These are phyloP conservation scores for Suillus placidus DNA, from an alignment of 768 basidiomycete genomes.

Conservation along the genomic window DNA sequence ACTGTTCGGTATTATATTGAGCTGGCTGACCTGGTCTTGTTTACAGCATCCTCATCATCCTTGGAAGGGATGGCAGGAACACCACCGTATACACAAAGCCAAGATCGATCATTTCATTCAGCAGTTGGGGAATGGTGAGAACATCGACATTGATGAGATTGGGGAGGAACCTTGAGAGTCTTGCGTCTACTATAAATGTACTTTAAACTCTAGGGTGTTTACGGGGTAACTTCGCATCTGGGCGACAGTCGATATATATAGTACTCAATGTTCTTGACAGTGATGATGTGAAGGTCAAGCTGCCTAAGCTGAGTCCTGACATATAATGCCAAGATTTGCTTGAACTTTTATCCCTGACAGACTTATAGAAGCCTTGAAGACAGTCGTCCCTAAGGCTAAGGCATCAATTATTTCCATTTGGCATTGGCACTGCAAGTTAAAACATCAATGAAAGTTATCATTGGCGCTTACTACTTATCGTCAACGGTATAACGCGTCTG, in stretches of 20 bases:
- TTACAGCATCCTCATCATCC: slow-evolving; percentile 82
- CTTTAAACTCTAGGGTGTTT: neutral
- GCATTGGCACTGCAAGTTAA: neutral
- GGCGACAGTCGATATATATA: neutral
- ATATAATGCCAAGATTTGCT: neutral
- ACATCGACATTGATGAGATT: slow-evolving; percentile 40
- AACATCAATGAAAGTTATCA: neutral
- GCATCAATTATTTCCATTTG: neutral
- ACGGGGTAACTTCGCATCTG: neutral
- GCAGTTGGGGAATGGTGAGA: slow-evolving; percentile 60
- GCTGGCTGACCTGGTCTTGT: slow-evolving; percentile 6
- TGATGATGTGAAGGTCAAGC: neutral
- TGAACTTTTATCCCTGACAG: neutral
- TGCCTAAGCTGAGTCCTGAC: neutral
- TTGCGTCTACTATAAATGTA: slow-evolving; percentile 11
- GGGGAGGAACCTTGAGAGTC: slow-evolving; percentile 28
- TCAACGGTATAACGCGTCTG: slow-evolving; percentile 1
- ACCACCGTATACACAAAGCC: slow-evolving; percentile 84
- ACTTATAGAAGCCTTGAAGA: neutral
- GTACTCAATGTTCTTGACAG: neutral
- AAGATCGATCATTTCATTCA: slow-evolving; percentile 83
- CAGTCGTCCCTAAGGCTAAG: neutral
- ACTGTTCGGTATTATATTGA: slow-evolving; percentile 5
- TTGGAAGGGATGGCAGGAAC: slow-evolving; percentile 95
- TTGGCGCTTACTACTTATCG: neutral